These are phyloP conservation scores for Colletotrichum melonis DNA, from an alignment of 2,329 filamentous ascomycete genomes.

Conservation along the genomic window DNA sequence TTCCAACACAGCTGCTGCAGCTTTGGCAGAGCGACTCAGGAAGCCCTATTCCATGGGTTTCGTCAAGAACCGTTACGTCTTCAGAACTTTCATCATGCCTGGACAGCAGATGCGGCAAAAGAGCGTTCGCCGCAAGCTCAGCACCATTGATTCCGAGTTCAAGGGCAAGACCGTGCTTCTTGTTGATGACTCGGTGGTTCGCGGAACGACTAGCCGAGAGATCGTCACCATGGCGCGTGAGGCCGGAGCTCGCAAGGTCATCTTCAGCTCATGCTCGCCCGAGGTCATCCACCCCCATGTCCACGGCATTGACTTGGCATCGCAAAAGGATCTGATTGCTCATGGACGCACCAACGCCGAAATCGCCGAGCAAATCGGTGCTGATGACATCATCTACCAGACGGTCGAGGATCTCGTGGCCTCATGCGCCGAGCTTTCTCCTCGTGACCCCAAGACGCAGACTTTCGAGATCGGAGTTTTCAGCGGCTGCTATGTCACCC, in stretches of 20 bases:
- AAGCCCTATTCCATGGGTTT: conserved; percentile 86
- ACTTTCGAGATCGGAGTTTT: conserved; percentile 94
- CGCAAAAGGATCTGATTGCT: conserved; percentile 51
- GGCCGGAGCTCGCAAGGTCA: conserved; percentile 83
- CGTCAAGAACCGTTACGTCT: conserved; percentile 77
- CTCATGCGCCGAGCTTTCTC: conserved; percentile 79
- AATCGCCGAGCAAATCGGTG: conserved; percentile 56
- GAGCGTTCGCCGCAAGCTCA: conserved; percentile 89
- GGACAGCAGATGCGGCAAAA: conserved; percentile 82
- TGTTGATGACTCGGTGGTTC: conserved; percentile 91
- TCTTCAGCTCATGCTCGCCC: conserved; percentile 81
- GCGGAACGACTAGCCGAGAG: conserved; percentile 80
- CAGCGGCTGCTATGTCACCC: conserved; percentile 86
- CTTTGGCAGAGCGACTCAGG: conserved; percentile 78
- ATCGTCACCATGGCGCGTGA: conserved; percentile 79
- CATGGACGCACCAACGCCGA: conserved; percentile 52
- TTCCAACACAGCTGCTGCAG: conserved; percentile 82
- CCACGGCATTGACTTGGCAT: conserved; percentile 60
- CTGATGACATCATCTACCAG: conserved; percentile 67
- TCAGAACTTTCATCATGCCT: conserved; percentile 81
- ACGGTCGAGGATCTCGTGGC: conserved; percentile 80
- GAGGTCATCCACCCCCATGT: conserved; percentile 66
- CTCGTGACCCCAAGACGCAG: conserved; percentile 62
- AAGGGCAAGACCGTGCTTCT: conserved; percentile 82
- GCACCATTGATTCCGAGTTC: conserved; percentile 88